Percentiles rank a stretch among this genome's conserved stretches.
Conservation (phyloP, 306 rosid genomes). For the Malus asiatica region DNA sequence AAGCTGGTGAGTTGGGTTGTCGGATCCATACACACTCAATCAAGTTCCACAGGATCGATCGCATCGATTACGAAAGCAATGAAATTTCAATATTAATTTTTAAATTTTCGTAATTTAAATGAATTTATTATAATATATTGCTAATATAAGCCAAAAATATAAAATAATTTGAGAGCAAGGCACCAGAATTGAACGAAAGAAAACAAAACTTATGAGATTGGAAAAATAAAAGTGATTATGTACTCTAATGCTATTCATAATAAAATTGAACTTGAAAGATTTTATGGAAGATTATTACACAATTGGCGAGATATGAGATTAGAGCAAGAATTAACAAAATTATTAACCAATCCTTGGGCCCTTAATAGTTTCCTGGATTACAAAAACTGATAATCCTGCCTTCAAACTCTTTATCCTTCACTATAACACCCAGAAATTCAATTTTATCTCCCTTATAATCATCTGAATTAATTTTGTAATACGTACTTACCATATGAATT, state of each 20-base stretch:
- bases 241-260: background rate
- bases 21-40: background rate
- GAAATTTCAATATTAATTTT: background rate
- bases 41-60: background rate
- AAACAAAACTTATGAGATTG: background rate
- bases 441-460: background rate
- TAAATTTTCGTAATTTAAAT: background rate
- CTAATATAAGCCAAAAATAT: too few relatives aligned
- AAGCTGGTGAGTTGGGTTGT: background rate
- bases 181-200: background rate
- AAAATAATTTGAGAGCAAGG: background rate
- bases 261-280: background rate
- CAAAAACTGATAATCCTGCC: background rate
- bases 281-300: conserved; percentile 1
- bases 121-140: too few relatives aligned
- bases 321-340: background rate
- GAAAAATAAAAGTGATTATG: background rate
- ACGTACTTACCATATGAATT: background rate
- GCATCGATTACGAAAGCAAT: background rate
- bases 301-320: background rate
- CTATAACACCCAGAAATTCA: background rate
- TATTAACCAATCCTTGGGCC: background rate
- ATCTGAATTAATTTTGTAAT: background rate
- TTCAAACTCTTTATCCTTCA: background rate
- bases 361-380: background rate